Base-by-base conservation (phyloP, 148 eudicot species). In the Rhododendron mucronatum region DNA sequence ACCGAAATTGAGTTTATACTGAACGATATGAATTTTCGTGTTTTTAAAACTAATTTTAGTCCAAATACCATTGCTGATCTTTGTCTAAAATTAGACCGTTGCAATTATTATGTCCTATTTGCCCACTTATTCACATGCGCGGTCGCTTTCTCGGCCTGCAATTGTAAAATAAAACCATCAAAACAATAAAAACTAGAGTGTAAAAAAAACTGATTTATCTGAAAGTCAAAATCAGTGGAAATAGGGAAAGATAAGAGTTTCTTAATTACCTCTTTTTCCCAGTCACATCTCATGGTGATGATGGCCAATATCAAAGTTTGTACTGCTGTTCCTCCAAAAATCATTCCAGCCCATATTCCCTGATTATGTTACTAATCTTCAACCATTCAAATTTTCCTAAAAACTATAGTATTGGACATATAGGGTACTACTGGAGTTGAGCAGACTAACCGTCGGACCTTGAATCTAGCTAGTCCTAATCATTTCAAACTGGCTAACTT, bases 331-430 rank as follows among this genome's bases (percentile, higher is more conserved):
- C 95, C 95, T 5, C 95, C 95, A 78, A 93, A 92, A 4, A 93
- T 92, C 95, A 93, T 93, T 84, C 95, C 95, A 44, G 92, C 90
- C 95, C 95, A 92, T 6, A 93, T 89, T 3, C 94, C 95, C 95
- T 93, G 57, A 10, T 28, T 4, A n/a, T 80, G 37, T 59, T 13
- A 88, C 47, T 33, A 39, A 63, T 50, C 45, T 44, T 73, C 33
- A 65, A 65, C 30, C 71, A n/a, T 1, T 63, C 12, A 65, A n/a
- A 21, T 65, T n/a, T 65, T 65, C 28, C 26, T 7, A 5, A 0
- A 41, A 41, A 41, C 7, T 41, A 41, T 5, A 5, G 44, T 41
- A 41, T 41, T 5, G 44, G 44, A 39, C 5, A 39, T 39, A 35
- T 39, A 2, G 0, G 41, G 3, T 4, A 39, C 1, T 39, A 5